Evolutionary conservation across 768 basidiomycete species (phyloP).

Genomic region (Vararia minispora): DNA sequence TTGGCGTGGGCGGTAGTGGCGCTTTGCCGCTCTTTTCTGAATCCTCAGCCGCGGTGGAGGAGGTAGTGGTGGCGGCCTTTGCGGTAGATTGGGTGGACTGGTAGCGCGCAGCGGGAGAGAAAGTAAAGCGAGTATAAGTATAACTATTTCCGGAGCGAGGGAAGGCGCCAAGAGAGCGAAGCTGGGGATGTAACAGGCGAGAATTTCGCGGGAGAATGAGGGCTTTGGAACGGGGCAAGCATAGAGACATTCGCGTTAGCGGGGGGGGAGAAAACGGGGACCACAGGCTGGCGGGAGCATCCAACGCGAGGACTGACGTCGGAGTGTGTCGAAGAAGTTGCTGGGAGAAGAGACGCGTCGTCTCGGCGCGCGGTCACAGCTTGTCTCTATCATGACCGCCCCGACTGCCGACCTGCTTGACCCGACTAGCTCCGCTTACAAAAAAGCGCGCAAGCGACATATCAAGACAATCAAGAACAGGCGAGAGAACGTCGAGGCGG

Average conservation of each 20-base stretch:
- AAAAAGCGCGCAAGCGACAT: slow-evolving; percentile 45
- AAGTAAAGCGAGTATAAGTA: no score
- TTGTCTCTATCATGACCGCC: neutral
- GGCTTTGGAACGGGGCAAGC: slow-evolving; percentile 57
- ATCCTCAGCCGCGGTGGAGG: slow-evolving; percentile 19
- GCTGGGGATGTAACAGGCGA: slow-evolving; percentile 15
- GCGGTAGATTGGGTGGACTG: slow-evolving; percentile 20
- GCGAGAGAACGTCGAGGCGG: slow-evolving; percentile 28
- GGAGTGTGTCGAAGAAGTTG: slow-evolving; percentile 4
- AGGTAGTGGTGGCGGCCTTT: slow-evolving; percentile 38
- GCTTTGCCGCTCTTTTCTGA: no score
- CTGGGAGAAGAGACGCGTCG: neutral
- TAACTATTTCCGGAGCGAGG: no score
- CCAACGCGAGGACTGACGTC: neutral
- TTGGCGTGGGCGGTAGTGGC: slow-evolving; percentile 9
- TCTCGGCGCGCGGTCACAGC: slow-evolving; percentile 11
- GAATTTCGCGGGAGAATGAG: slow-evolving; percentile 30
- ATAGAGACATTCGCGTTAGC: slow-evolving; percentile 53
- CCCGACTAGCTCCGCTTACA: slow-evolving; percentile 41
- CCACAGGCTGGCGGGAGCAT: neutral
- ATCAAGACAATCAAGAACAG: slow-evolving; percentile 50
- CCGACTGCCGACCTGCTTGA: slow-evolving; percentile 22
- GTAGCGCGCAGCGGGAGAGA: slow-evolving; percentile 20
- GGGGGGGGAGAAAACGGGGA: slow-evolving; percentile 3
- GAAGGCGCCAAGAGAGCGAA: no score